phyloP scores from a whole-genome alignment of 2,329 filamentous ascomycete genomes.

The Cryoendolithus antarcticus region DNA sequence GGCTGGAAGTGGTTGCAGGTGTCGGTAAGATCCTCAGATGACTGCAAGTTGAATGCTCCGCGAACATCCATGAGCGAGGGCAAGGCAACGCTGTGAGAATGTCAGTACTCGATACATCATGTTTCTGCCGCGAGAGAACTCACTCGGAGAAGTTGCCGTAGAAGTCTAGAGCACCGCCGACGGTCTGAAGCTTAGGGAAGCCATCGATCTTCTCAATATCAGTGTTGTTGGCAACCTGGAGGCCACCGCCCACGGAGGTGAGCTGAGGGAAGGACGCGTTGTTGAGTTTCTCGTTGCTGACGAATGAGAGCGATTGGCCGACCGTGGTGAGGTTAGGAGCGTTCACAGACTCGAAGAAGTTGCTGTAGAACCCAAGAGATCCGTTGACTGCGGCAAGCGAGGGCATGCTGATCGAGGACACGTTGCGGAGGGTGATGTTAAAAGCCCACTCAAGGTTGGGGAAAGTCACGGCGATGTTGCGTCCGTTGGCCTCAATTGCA shows the following conservation, averaged over 20 bases:
- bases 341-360: conserved; percentile 51
- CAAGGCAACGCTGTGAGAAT: conserved; percentile 50
- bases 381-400: conserved; percentile 60
- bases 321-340: conserved; percentile 61
- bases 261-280: conserved; percentile 69
- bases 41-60: conserved; percentile 40
- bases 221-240: conserved; percentile 87
- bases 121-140: conserved; percentile 27
- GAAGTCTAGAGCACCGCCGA: conserved; percentile 73
- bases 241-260: conserved; percentile 58
- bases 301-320: conserved; percentile 45
- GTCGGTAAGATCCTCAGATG: conserved; percentile 27
- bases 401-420: conserved; percentile 60
- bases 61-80: conserved; percentile 39
- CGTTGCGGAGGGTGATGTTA: conserved; percentile 74
- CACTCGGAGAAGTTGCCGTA: conserved; percentile 74
- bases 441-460: conserved; percentile 65
- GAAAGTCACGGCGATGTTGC: conserved; percentile 58
- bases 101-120: conserved; percentile 19
- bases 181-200: conserved; percentile 54
- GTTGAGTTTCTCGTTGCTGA: conserved; percentile 43
- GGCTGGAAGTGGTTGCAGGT: conserved; percentile 30
- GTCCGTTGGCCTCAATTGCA: conserved; percentile 69
- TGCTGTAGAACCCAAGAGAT: conserved; percentile 73
- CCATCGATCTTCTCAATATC: conserved; percentile 51